These are phyloP conservation scores for Paraphoma chrysanthemicola DNA, from an alignment of 2,329 filamentous ascomycete species.

Conservation along the genomic window DNA sequence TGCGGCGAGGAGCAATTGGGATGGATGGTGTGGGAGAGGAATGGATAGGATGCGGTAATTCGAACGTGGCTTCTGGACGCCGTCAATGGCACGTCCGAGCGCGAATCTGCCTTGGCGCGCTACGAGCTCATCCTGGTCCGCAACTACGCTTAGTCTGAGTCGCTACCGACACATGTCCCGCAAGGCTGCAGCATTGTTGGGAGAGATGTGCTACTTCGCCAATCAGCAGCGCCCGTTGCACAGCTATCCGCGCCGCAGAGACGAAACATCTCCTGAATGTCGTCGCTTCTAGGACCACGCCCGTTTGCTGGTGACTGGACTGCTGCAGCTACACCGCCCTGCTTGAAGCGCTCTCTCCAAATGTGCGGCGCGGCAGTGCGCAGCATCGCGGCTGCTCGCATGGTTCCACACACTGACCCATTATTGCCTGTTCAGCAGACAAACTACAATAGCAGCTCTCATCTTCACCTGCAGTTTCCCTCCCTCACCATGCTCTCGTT, in stretches of 20 bases:
- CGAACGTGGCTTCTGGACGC: conserved; percentile 42
- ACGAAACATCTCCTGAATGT: conserved; percentile 8
- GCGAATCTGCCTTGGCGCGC: conserved; percentile 22
- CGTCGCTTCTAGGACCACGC: conserved; percentile 6
- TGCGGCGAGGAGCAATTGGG: conserved; percentile 17
- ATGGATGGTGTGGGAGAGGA: conserved; percentile 13
- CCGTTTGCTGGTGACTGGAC: conserved; percentile 10
- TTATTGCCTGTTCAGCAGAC: conserved; percentile 9
- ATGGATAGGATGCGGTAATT: conserved; percentile 15
- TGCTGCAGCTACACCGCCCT: conserved; percentile 15
- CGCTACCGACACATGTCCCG: too few relatives aligned
- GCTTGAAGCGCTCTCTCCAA: conserved; percentile 9
- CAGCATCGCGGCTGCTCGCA: conserved; percentile 19
- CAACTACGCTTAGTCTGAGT: too few relatives aligned
- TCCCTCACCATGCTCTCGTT: not conserved
- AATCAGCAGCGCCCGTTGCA: not conserved
- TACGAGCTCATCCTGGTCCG: not conserved
- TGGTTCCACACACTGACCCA: conserved; percentile 19
- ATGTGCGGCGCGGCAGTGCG: not conserved
- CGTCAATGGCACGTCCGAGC: conserved; percentile 15
- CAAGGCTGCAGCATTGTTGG: too few relatives aligned
- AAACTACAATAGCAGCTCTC: conserved; percentile 9
- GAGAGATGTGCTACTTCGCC: too few relatives aligned
- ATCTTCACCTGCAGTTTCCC: conserved; percentile 8
- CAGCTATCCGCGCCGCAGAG: conserved; percentile 10